phyloP scores from a whole-genome alignment of 1,284 basidiomycete genomes.

The Sporisorium iseilematis-ciliati region DNA sequence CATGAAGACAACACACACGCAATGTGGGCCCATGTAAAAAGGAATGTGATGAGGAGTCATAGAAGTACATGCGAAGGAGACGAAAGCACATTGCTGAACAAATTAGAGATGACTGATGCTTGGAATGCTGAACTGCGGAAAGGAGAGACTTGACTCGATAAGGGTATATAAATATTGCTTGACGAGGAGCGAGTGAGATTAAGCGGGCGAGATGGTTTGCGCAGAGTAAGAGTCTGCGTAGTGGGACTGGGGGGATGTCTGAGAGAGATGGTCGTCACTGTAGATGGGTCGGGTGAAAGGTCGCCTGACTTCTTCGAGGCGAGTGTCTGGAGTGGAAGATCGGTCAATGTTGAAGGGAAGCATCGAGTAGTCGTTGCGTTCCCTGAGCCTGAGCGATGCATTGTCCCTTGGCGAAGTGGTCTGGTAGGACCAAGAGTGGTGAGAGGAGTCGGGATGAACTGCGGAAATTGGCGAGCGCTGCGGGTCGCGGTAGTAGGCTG shows the following conservation, averaged over 20 bases:
- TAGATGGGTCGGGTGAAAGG: constrained; percentile 36
- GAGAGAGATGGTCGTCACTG: neutral
- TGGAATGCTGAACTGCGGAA: constrained; percentile 6
- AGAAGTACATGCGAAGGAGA: constrained; percentile 18
- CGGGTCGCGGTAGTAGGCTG: constrained; percentile 11
- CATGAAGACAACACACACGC: neutral
- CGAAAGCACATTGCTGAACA: constrained; percentile 2
- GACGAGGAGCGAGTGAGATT: neutral
- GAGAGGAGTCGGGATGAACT: constrained; percentile 1
- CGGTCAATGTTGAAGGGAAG: constrained; percentile 44
- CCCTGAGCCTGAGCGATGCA: constrained; percentile 39
- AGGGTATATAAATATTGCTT: constrained; percentile 18
- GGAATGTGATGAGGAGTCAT: constrained; percentile 7
- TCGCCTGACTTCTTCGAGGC: constrained; percentile 47
- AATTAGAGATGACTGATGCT: constrained; percentile 27
- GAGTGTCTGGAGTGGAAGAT: constrained; percentile 50
- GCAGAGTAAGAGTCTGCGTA: constrained; percentile 7
- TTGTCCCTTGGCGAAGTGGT: constrained; percentile 23
- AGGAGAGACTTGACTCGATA: neutral
- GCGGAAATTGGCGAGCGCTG: constrained; percentile 15
- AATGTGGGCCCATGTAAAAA: neutral
- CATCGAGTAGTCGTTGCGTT: constrained; percentile 32
- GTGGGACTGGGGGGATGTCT: neutral
- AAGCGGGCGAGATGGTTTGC: constrained; percentile 12
- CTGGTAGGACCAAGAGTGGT: constrained; percentile 23